Base-by-base conservation (phyloP, 352 stramenopile species). In the Phytopythium chamaehyphon region DNA sequence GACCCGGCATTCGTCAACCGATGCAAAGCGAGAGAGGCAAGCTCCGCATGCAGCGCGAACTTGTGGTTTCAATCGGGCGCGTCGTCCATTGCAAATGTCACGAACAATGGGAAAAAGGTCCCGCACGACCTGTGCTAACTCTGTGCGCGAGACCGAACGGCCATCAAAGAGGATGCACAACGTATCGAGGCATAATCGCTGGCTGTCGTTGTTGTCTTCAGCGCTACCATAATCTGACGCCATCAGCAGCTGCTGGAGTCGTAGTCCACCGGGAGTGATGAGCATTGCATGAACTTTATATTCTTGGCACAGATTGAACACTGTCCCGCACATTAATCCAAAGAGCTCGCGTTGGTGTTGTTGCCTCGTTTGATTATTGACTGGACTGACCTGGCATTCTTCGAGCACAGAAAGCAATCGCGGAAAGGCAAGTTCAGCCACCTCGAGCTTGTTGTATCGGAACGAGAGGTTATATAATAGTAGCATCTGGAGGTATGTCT, bases 381-480 rank as follows among this genome's bases (percentile, higher is more conserved):
- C 3, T 0, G 15, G 37, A 42, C 9, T n/a, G 15, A 54, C 44
- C 47, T 45, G 57, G 3, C 40, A 66, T 11, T 19, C 47, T 15
- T 62, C 56, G 2, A 55, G 71, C 5, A 88, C 62, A 3, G 69
- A 35, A 7, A 65, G 61, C 11, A 90, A 33, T 39, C 73, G 72
- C 16, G 61, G 47, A 2, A 68, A 52, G 0, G 62, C 65, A 0
- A 78, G 51, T 16, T 24, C 58, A 21, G 76, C 71, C 18, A 88
- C 65, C 19, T 88, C 73, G 0, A 64, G 33, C 23, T 83, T 81
- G 49, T 61, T 73, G 64, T 83, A 88, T 6, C 71, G 64, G 40
- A 90, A 87, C 16, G 74, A 85, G 35, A 90, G 61, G 53, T 90
- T 90, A 69, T 88, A 87, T 10, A 90, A 51, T 12, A 90, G 61